phyloP scores from a whole-genome alignment of 495 filamentous ascomycete genomes.

The Aspergillus mulundensis region DNA sequence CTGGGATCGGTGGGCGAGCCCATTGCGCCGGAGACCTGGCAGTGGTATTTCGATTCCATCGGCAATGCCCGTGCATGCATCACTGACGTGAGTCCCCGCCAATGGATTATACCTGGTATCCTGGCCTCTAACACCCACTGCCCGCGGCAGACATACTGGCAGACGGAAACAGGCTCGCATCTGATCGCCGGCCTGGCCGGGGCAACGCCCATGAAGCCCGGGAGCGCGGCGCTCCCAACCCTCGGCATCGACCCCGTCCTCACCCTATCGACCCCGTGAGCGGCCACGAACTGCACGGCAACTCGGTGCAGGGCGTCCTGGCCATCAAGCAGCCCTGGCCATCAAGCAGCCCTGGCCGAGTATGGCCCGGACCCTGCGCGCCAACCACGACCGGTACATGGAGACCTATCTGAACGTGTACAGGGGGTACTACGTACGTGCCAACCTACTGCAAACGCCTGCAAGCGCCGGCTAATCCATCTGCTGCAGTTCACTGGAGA shows the following conservation, averaged over 20 bases:
- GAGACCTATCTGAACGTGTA: constrained; percentile 98
- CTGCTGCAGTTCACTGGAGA: constrained; percentile 84
- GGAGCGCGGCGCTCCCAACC: constrained; percentile 63
- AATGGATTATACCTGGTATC: neutral
- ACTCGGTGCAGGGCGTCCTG: constrained; percentile 95
- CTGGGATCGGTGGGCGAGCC: constrained; percentile 95
- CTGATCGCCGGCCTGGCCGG: constrained; percentile 58
- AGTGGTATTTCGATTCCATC: constrained; percentile 97
- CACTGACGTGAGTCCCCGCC: constrained; percentile 70
- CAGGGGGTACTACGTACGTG: constrained; percentile 93
- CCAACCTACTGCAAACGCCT: no score
- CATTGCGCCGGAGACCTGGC: constrained; percentile 99
- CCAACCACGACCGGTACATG: constrained; percentile 96
- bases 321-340: no score
- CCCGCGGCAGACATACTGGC: constrained; percentile 98
- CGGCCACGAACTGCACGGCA: constrained; percentile 87
- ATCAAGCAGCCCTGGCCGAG: constrained; percentile 99
- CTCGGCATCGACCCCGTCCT: constrained; percentile 98
- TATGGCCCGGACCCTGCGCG: constrained; percentile 98
- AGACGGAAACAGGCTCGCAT: constrained; percentile 97
- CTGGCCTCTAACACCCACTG: neutral
- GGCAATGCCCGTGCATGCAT: constrained; percentile 91
- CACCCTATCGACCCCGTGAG: constrained; percentile 95
- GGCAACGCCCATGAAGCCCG: constrained; percentile 54
- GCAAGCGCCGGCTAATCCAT: constrained; percentile 12